Percentiles rank a stretch among this genome's conserved stretches.
These are phyloP conservation scores for Pythium volutum DNA, from an alignment of 352 stramenopile genomes.

Conservation along the genomic window DNA sequence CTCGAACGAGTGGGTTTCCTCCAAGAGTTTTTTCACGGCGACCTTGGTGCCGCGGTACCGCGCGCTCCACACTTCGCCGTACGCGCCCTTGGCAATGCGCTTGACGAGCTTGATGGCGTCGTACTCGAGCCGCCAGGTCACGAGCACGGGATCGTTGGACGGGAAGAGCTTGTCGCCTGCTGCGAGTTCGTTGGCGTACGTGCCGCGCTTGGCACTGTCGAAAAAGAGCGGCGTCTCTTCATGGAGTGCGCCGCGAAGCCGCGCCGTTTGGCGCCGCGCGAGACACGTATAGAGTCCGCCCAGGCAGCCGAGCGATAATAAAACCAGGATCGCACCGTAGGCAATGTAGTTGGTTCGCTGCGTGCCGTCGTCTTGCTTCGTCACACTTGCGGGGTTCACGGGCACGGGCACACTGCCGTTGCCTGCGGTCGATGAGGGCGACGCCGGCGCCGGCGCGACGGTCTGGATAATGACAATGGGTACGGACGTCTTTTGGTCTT, in stretches of 20 bases:
- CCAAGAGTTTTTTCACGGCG: constrained; percentile 57
- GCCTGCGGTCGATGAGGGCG: constrained; percentile 22
- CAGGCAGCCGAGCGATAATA: constrained; percentile 38
- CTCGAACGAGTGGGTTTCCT: constrained; percentile 38
- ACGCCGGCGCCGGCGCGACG: constrained; percentile 29
- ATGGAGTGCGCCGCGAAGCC: constrained; percentile 51
- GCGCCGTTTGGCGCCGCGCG: constrained; percentile 30
- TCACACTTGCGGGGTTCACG: constrained; percentile 11
- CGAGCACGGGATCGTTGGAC: constrained; percentile 64
- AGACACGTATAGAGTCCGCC: constrained; percentile 45
- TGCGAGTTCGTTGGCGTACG: constrained; percentile 57
- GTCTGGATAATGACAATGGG: constrained; percentile 31
- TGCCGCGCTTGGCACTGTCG: constrained; percentile 52
- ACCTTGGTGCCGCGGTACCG: constrained; percentile 55
- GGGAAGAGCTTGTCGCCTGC: constrained; percentile 62
- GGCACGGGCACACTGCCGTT: not conserved
- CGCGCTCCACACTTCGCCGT: constrained; percentile 71
- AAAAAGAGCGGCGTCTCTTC: constrained; percentile 74
- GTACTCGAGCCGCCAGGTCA: constrained; percentile 71
- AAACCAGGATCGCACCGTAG: constrained; percentile 37
- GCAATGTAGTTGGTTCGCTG: constrained; percentile 52
- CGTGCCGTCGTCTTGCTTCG: not conserved
- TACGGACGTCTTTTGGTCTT: constrained; percentile 5
- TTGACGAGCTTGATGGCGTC: constrained; percentile 59
- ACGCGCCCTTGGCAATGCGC: constrained; percentile 66